Percentiles rank a stretch among this genome's conserved stretches.
Evolutionary conservation across 768 basidiomycete species (phyloP).

Genomic region (Chalciporus chontae): DNA sequence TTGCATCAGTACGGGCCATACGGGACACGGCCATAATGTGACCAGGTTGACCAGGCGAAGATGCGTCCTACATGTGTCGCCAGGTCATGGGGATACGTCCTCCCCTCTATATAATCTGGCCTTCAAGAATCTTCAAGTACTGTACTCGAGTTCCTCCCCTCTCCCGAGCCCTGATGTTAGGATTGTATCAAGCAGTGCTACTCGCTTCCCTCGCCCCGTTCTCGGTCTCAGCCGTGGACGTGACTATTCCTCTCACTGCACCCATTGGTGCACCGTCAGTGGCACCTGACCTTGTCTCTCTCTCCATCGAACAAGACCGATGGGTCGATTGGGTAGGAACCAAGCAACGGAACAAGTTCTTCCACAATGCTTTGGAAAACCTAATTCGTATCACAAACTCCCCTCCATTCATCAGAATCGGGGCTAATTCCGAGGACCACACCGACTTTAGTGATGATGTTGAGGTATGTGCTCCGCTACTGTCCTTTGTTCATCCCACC

Average conservation of each 20-base stretch:
- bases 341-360: constrained; percentile 50
- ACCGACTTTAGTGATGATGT: constrained; percentile 51
- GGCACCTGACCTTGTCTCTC: constrained; percentile 49
- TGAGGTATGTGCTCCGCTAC: constrained; percentile 34
- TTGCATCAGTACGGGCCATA: no score
- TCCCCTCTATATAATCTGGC: neutral
- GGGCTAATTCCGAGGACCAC: constrained; percentile 55
- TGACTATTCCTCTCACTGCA: constrained; percentile 39
- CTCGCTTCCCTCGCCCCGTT: constrained; percentile 2
- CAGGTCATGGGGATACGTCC: neutral
- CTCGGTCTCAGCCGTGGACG: constrained; percentile 16
- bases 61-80: constrained; percentile 1
- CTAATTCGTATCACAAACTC: constrained; percentile 46
- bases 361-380: constrained; percentile 58
- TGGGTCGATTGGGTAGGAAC: constrained; percentile 68
- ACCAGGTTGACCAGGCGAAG: constrained; percentile 4
- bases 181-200: constrained; percentile 1
- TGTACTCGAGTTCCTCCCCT: neutral
- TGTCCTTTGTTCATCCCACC: neutral
- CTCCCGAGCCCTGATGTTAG: constrained; percentile 1
- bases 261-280: constrained; percentile 37
- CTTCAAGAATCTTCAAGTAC: neutral
- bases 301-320: constrained; percentile 69
- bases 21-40: no score
- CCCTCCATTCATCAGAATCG: constrained; percentile 57